Percentiles rank a stretch among this genome's conserved stretches.
These are phyloP conservation scores for Globisporangium perplexum DNA, from an alignment of 352 stramenopile species.

Conservation along the genomic window DNA sequence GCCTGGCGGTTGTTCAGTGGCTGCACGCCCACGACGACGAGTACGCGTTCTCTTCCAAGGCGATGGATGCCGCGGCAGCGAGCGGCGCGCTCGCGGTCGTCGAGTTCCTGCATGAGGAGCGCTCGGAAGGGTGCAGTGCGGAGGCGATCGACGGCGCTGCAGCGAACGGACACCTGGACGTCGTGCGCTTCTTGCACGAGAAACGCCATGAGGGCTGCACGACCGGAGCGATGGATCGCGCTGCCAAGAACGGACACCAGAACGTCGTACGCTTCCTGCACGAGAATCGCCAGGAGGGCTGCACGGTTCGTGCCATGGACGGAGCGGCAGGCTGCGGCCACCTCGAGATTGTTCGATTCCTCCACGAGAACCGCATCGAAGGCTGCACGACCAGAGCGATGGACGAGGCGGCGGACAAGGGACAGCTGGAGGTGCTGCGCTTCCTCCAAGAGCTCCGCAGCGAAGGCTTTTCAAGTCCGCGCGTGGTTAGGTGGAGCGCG, in stretches of 20 bases:
- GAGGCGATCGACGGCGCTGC: constrained; percentile 9
- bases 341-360: constrained; percentile 7
- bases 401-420: constrained; percentile 14
- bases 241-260: constrained; percentile 8
- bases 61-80: constrained; percentile 11
- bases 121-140: constrained; percentile 8
- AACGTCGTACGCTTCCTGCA: constrained; percentile 6
- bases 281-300: constrained; percentile 7
- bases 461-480: constrained; percentile 17
- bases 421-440: constrained; percentile 12
- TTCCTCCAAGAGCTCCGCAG: constrained; percentile 16
- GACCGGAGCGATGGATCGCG: constrained; percentile 10
- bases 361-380: constrained; percentile 7
- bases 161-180: constrained; percentile 2
- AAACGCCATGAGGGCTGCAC: constrained; percentile 10
- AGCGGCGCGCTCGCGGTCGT: constrained; percentile 7
- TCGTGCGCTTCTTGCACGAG: constrained; percentile 13
- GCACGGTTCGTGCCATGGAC: constrained; percentile 7
- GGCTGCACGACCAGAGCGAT: constrained; percentile 10
- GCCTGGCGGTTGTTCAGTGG: constrained; percentile 3
- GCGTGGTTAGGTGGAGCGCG: constrained; percentile 3
- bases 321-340: constrained; percentile 3
- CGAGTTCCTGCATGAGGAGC: constrained; percentile 8
- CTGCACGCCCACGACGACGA: constrained; percentile 3
- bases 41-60: constrained; percentile 7